Evolutionary conservation across 1,284 basidiomycete genomes (phyloP).

Genomic region (Boletus subluridellus): DNA sequence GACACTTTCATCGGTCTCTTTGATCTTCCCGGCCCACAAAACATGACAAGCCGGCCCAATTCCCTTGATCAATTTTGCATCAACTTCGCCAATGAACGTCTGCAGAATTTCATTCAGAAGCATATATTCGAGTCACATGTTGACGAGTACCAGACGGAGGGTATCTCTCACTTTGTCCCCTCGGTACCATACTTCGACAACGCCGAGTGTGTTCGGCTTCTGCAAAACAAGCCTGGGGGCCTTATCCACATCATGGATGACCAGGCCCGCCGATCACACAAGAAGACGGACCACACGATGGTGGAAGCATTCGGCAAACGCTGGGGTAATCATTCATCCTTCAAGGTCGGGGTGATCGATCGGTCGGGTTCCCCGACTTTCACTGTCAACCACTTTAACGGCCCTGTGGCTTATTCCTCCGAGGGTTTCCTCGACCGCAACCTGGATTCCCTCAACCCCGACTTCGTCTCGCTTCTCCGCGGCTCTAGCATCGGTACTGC

Average conservation of each 20-base stretch:
- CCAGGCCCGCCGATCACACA: constrained; percentile 75
- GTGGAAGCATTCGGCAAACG: constrained; percentile 91
- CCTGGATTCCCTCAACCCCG: constrained; percentile 85
- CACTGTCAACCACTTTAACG: constrained; percentile 89
- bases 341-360: constrained; percentile 76
- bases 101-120: constrained; percentile 83
- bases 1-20: constrained; percentile 91
- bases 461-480: constrained; percentile 87
- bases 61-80: constrained; percentile 95
- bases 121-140: constrained; percentile 76
- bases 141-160: constrained; percentile 82
- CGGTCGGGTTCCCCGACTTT: constrained; percentile 84
- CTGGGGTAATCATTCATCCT: constrained; percentile 90
- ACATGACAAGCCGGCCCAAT: constrained; percentile 79
- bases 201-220: too few relatives aligned
- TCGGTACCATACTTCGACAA: constrained; percentile 84
- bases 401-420: constrained; percentile 87
- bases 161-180: constrained; percentile 70
- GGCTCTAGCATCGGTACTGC: constrained; percentile 45
- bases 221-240: constrained; percentile 61
- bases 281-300: constrained; percentile 50
- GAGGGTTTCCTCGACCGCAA: constrained; percentile 90
- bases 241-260: constrained; percentile 98
- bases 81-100: constrained; percentile 91
- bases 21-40: constrained; percentile 92